Base-by-base conservation (phyloP, 805 yeast species). In the Monosporozyma servazzii region DNA sequence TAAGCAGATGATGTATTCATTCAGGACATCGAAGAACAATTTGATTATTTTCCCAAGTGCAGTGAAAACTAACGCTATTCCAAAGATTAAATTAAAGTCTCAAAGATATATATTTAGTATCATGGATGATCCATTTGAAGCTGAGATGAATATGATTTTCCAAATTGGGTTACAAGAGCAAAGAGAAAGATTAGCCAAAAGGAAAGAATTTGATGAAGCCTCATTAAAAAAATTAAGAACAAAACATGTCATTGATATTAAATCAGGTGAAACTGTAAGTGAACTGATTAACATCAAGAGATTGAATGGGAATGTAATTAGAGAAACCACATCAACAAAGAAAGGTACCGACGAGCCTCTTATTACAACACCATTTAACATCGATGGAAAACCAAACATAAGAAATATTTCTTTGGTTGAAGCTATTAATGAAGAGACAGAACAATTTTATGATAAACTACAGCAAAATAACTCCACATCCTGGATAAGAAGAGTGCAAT, bases 71-170 rank as follows among this genome's bases (percentile, higher is more conserved):
- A 65, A 71, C 0, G 75, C 78, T 0, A 70, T 91, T 7, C 90
- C 90, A 13, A 70, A 68, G 20, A 68, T 88, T 2, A 74, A 76
- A 21, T 57, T 89, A 37, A 75, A 70, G 42, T 72, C 95, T 0
- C 72, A 72, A 5, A 71, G 78, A 41, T 73, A 87, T 55, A 72
- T 84, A 4, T 69, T 89, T 39, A 75, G 84, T 23, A 73, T 89
- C 55, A 96, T 87, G 51, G 95, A 87, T 65, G 97, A 91, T 66
- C 91, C 95, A 7, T 89, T 90, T 64, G 98, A 91, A 66, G 73
- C 81, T 7, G 82, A 87, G 58, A 68, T 90, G 46, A 76, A 79
- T 21, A 71, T 79, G 60, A 78, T 84, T 27, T 81, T 76, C 59
- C 82, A 83, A 57, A 72, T 84, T 10, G 95, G 95, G 1, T 48